A percentile compares a stretch with the other conserved stretches of the same genome.
These are phyloP conservation scores for Phytophthora pluvialis DNA, from an alignment of 352 stramenopile genomes.

Conservation along the genomic window DNA sequence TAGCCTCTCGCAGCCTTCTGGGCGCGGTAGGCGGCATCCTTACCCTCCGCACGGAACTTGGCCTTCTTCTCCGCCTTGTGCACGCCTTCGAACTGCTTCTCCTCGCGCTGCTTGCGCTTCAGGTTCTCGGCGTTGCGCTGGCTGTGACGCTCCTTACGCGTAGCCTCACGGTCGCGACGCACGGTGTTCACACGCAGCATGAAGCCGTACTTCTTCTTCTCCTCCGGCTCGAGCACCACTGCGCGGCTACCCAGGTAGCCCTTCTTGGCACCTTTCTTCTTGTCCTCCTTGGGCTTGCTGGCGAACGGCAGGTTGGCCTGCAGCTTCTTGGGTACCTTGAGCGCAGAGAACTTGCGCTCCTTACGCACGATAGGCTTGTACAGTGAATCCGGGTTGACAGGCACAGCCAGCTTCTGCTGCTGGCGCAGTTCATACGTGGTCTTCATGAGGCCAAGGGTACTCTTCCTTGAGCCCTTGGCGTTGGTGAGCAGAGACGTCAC, in stretches of 20 bases:
- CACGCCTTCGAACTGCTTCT: slow-evolving; percentile 88
- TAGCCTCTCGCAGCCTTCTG: slow-evolving; percentile 51
- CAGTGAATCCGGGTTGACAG: slow-evolving; percentile 97
- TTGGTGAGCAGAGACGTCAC: slow-evolving; percentile 88
- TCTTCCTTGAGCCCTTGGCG: slow-evolving; percentile 59
- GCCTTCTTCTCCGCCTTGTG: slow-evolving; percentile 88
- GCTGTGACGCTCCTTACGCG: slow-evolving; percentile 93
- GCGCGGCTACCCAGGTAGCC: slow-evolving; percentile 90
- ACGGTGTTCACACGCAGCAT: slow-evolving; percentile 98
- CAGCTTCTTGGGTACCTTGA: slow-evolving; percentile 98
- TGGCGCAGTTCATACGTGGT: slow-evolving; percentile 95
- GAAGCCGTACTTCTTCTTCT: slow-evolving; percentile 97
- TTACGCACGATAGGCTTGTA: slow-evolving; percentile 98
- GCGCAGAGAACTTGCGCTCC: slow-evolving; percentile 91
- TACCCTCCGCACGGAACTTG: slow-evolving; percentile 85
- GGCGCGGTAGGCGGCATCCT: slow-evolving; percentile 65
- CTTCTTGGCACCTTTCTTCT: slow-evolving; percentile 86
- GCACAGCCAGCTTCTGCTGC: slow-evolving; percentile 94
- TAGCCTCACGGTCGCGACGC: slow-evolving; percentile 95
- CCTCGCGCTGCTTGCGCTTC: slow-evolving; percentile 94
- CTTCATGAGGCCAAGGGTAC: slow-evolving; percentile 90
- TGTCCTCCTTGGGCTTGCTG: slow-evolving; percentile 96
- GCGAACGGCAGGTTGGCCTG: slow-evolving; percentile 96
- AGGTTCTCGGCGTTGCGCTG: slow-evolving; percentile 84
- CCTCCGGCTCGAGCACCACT: slow-evolving; percentile 95